Base-by-base conservation (phyloP, 2,329 filamentous ascomycete species). In the Pseudogymnoascus sp. region DNA sequence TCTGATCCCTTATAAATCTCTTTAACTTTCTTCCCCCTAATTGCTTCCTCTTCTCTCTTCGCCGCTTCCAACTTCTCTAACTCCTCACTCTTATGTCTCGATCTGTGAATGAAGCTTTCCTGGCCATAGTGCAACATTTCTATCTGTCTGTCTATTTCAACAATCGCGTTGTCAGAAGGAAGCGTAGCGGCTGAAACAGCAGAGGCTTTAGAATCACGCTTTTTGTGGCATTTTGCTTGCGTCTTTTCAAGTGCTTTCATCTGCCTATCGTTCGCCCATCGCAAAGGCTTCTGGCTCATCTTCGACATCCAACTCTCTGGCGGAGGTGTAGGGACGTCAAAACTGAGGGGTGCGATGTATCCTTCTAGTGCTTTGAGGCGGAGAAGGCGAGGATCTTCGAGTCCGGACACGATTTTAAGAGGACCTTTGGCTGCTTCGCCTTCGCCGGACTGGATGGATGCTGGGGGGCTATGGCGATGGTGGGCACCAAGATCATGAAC, bases 1-100 rank as follows among this genome's bases (percentile, higher is more conserved):
- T 62, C 64, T 16, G 50, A 53, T 69, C 71, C 70, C 67, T 71
- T 68, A 65, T 69, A 67, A 61, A 69, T 66, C 38, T 63, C 66
- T 62, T 63, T 65, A 41, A 68, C 66, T 38, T 65, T 65, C 62
- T 67, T 67, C 46, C 70, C 68, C 59, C 61, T 60, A 38, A 35
- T 62, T 61, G 63, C 64, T 59, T 66, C 64, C 60, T 61, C 61
- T 19, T 33, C 24, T 35, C 40, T 53, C 63, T 64, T 63, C 64
- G 50, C 8, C 41, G 60, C 46, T 63, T 66, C 59, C 43, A 66
- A 8, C 41, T 41, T 22, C 50, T 37, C 46, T 53, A 64, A 60
- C 56, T 68, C 60, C 61, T 64, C 43, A 64, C 65, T 64, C 12
- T 50, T 33, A n/a, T 67, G 64, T 65, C 35, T 38, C 35, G 35